These are phyloP conservation scores for Zoysia matrella DNA, from an alignment of 202 grass and related monocot species.

Conservation along the genomic window DNA sequence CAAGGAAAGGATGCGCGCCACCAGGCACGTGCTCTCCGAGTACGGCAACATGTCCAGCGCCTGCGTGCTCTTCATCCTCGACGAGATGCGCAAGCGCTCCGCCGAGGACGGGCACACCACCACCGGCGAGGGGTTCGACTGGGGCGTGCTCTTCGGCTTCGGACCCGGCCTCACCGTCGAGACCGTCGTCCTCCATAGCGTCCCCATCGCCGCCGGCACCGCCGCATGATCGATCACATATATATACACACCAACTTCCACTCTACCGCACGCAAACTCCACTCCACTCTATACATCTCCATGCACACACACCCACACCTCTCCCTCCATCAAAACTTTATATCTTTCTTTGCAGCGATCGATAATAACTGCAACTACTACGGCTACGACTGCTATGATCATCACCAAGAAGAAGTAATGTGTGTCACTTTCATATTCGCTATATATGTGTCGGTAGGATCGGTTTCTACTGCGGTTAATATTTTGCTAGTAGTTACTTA, in stretches of 20 bases:
- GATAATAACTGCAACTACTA: neutral
- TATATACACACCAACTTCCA: no score
- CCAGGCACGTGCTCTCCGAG: constrained; percentile 64
- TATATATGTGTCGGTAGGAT: neutral
- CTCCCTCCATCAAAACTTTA: no score
- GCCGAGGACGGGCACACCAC: constrained; percentile 73
- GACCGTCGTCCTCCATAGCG: constrained; percentile 75
- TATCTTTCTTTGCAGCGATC: neutral
- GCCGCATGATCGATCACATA: constrained; percentile 17
- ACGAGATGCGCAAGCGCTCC: constrained; percentile 79
- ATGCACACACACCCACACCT: no score
- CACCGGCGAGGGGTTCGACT: constrained; percentile 72
- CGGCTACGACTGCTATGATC: no score
- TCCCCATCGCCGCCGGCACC: constrained; percentile 40
- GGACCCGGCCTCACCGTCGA: constrained; percentile 85
- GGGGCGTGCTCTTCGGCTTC: constrained; percentile 85
- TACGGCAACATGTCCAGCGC: constrained; percentile 90
- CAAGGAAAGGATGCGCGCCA: constrained; percentile 63
- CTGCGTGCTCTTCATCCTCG: constrained; percentile 84
- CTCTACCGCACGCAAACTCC: no score
- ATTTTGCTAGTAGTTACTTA: neutral
- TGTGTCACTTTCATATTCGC: neutral
- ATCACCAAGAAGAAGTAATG: neutral
- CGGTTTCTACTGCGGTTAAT: neutral
- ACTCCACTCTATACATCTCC: neutral